Conservation (phyloP, 306 rosid species). For the Rosa persica region DNA sequence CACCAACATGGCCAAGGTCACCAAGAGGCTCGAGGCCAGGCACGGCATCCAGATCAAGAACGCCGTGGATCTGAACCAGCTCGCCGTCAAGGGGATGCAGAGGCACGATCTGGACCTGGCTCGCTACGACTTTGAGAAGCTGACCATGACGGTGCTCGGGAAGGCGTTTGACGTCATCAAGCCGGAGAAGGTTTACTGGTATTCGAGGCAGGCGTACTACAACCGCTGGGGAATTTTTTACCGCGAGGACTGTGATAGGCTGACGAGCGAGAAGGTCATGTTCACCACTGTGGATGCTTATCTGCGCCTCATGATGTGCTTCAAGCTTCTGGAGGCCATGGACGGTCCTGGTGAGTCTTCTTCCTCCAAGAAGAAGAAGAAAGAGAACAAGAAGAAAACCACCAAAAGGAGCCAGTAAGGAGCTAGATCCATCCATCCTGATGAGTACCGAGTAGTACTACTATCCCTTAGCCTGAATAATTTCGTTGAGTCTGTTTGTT, state of each 20-base stretch:
- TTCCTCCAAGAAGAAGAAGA: background rate
- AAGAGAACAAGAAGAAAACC: background rate
- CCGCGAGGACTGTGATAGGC: background rate
- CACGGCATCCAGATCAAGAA: conserved; percentile 27
- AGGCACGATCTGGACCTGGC: conserved; percentile 9
- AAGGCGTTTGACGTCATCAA: conserved; percentile 6
- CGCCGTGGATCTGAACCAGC: conserved; percentile 11
- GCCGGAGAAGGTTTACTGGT: background rate
- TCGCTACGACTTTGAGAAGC: conserved; percentile 21
- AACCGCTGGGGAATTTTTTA: too few species aligned
- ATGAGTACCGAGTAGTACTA: too few species aligned
- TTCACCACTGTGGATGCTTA: conserved; percentile 21
- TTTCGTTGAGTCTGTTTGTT: background rate
- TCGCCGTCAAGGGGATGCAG: conserved; percentile 8
- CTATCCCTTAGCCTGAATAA: background rate
- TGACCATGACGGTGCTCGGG: conserved; percentile 19
- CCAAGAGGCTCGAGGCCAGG: background rate
- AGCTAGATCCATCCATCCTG: too few species aligned
- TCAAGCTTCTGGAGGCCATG: background rate
- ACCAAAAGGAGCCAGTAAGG: background rate
- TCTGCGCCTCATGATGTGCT: conserved; percentile 22
- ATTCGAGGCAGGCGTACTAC: background rate
- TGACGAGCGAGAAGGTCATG: conserved; percentile 12
- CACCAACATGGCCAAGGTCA: background rate
- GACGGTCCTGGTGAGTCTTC: background rate